These are phyloP conservation scores for Aspergillus intermedius DNA, from an alignment of 2,329 filamentous ascomycete species.

Conservation along the genomic window DNA sequence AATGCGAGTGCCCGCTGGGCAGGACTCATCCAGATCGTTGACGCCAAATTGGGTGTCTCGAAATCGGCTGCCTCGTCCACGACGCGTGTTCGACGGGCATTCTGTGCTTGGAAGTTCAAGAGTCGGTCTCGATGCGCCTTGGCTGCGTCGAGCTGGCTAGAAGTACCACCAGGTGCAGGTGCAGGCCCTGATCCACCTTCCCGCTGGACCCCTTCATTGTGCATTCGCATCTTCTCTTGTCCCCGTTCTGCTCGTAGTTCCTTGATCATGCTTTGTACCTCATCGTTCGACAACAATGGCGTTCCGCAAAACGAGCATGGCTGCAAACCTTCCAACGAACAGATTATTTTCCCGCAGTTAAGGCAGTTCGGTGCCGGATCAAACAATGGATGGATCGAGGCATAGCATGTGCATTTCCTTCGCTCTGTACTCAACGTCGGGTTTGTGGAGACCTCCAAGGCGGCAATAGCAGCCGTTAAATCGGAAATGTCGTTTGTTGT, in stretches of 20 bases:
- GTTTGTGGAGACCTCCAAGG: constrained; percentile 87
- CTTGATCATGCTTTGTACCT: constrained; percentile 78
- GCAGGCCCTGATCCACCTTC: constrained; percentile 26
- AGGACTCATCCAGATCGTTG: constrained; percentile 76
- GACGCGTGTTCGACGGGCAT: constrained; percentile 74
- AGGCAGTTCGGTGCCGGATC: constrained; percentile 90
- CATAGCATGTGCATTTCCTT: constrained; percentile 79
- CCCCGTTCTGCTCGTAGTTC: constrained; percentile 80
- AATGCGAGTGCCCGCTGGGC: constrained; percentile 75
- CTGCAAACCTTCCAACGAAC: constrained; percentile 85
- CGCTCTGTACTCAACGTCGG: constrained; percentile 60
- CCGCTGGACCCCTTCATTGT: constrained; percentile 52
- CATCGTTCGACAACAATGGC: constrained; percentile 62
- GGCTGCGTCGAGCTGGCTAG: constrained; percentile 60
- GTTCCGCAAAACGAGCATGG: constrained; percentile 86
- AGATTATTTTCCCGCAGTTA: constrained; percentile 89
- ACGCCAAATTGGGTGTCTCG: constrained; percentile 54
- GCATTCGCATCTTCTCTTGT: constrained; percentile 74
- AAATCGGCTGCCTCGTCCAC: constrained; percentile 78
- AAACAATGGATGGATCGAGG: constrained; percentile 77
- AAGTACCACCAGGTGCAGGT: constrained; percentile 15
- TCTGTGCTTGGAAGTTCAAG: constrained; percentile 76
- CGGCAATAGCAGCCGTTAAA: constrained; percentile 71
- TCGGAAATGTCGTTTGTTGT: constrained; percentile 49
- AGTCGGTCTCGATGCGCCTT: constrained; percentile 74